Base-by-base conservation (phyloP, 345 rosid species). In the Eucalyptus globulus region DNA sequence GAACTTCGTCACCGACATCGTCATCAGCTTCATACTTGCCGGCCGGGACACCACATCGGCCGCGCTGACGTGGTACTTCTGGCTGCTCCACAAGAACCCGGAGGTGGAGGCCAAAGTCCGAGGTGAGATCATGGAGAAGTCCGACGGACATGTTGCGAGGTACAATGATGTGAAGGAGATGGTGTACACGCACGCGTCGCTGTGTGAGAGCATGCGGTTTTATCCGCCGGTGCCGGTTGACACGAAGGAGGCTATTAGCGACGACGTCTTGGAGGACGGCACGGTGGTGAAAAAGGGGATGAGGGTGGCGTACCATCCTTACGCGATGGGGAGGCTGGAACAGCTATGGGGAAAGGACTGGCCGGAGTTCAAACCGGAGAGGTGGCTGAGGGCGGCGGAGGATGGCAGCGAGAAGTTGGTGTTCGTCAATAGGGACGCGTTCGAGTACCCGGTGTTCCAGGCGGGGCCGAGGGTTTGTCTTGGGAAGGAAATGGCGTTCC, bases 1-100 rank as follows among this genome's bases (percentile, higher is more conserved):
- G 89, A 89, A 47, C 49, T 86, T 37, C 37, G 37, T 37, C 37
- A 37, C 37, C 37, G 97, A 95, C 80, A 93, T 94, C 53, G 93
- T 94, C 43, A 91, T 95, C 47, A 96, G 96, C 87, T 94, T 95
- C 50, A 91, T 93, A 7, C 92, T 96, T 6, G 97, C 97, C 2
- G 96, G 97, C 62, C 89, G 94, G n/a, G 97, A 96, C 91, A 91
- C 98, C 0, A 96, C 96, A 14, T 95, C 97, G 7, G 91, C 97
- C 22, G 96, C 96, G 24, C 88, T 96, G 81, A 93, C 94, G 19
- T 96, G 98, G 97, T 95, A 93, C 94, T 94, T 96, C 86, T 94
- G 95, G 96, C 60, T 95, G 17, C 90, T 96, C 29, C 90, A 90
- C 11, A 15, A 24, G 19, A 90, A 93, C 87, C 96, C 95, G 5